Evolutionary conservation across 2,329 filamentous ascomycete genomes (phyloP).

Genomic region (Aspergillus sp.): DNA sequence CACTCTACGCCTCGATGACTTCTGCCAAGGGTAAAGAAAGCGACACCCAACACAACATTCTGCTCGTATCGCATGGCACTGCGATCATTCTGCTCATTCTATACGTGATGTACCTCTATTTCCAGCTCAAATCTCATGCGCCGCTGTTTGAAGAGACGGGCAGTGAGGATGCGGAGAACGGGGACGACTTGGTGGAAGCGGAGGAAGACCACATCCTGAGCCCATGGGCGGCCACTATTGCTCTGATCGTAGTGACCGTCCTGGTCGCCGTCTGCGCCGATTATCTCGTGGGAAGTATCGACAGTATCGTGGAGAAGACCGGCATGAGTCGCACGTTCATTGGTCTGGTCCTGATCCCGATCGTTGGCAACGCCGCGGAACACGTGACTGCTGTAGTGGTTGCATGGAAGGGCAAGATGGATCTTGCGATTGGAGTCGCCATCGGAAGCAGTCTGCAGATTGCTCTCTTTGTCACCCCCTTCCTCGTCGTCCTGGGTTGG

Average conservation of each 20-base stretch:
- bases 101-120: slow-evolving; percentile 73
- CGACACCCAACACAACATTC: slow-evolving; percentile 54
- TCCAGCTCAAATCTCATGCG: slow-evolving; percentile 74
- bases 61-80: slow-evolving; percentile 71
- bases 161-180: slow-evolving; percentile 16
- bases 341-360: slow-evolving; percentile 73
- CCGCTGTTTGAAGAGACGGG: slow-evolving; percentile 62
- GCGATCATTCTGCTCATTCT: slow-evolving; percentile 71
- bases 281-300: slow-evolving; percentile 73
- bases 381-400: slow-evolving; percentile 80
- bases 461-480: slow-evolving; percentile 75
- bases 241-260: slow-evolving; percentile 67
- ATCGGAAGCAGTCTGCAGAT: slow-evolving; percentile 83
- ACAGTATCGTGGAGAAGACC: slow-evolving; percentile 65
- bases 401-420: slow-evolving; percentile 69
- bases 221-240: slow-evolving; percentile 61
- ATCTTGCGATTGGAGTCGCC: slow-evolving; percentile 70
- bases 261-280: slow-evolving; percentile 72
- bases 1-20: slow-evolving; percentile 66
- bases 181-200: slow-evolving; percentile 36
- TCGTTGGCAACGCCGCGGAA: slow-evolving; percentile 77
- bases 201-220: slow-evolving; percentile 56
- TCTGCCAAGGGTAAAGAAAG: slow-evolving; percentile 24
- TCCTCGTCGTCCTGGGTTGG: slow-evolving; percentile 78
- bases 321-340: slow-evolving; percentile 79